Base-by-base conservation (phyloP, 1,284 basidiomycete species). In the Abortiporus biennis region DNA sequence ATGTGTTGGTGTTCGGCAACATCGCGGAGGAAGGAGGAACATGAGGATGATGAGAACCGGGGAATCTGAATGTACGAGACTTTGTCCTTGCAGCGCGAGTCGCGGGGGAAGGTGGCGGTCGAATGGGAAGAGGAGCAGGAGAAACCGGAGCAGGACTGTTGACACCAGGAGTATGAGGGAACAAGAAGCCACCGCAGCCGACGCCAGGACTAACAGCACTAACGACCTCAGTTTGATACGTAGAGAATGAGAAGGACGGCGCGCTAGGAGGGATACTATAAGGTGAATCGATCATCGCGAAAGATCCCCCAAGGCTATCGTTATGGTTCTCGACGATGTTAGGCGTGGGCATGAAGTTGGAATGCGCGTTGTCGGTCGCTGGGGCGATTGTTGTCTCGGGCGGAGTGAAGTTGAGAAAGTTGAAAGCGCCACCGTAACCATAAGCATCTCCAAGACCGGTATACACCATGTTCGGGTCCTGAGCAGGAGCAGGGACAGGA, bases 221-320 rank as follows among this genome's bases (percentile, higher is more conserved):
- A 29, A 8, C 27, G 27, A 29, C 27, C 9, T 29, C n/a, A 29
- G 42, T 38, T 19, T 32, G 42, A 23, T 43, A 43, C 6, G 42
- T n/a, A 6, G 42, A 43, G 16, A 43, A 36, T 15, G 42, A 38
- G 36, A 43, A 43, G 20, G 42, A 37, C 9, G 42, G 42, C 3
- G 36, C 42, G 16, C 30, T 43, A n/a, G 13, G 19, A 2, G 42
- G 24, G 16, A 19, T 19, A 12, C 12, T 38, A 19, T 24, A 21
- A 3, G 36, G 13, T 11, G 42, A 29, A 31, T n/a, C 15, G 22
- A 24, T 34, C 16, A 22, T 36, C 15, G 40, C 30, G n/a, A n/a
- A n/a, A n/a, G n/a, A n/a, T n/a, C n/a, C 27, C 27, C 8, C 27
- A 29, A 29, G n/a, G 9, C 9, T 29, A 8, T 29, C 9, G 9